Evolutionary conservation across 2,329 filamentous ascomycete species (phyloP).

Genomic region (Amauroascus verrucosus): DNA sequence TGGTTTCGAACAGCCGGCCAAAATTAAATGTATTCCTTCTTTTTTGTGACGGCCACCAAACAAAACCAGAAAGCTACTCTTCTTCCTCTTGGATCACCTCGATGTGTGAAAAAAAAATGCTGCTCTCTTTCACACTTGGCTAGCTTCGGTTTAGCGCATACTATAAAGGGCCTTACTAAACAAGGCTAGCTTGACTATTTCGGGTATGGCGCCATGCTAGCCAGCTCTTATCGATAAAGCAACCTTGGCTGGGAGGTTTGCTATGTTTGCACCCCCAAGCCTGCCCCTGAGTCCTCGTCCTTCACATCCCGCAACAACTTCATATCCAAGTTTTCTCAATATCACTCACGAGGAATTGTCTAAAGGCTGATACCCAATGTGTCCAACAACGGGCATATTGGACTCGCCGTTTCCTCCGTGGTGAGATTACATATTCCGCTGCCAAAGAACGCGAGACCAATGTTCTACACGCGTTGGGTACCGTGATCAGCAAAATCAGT

Average conservation of each 20-base stretch:
- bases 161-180: background rate
- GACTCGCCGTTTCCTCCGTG: constrained; percentile 15
- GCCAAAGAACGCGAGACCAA: constrained; percentile 20
- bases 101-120: constrained; percentile 14
- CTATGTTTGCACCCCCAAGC: no score
- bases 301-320: no score
- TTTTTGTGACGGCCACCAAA: background rate
- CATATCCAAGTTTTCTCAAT: no score
- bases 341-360: no score
- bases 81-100: background rate
- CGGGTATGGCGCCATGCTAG: no score
- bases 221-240: no score
- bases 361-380: no score
- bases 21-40: background rate
- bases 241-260: no score
- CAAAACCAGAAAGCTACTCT: constrained; percentile 2
- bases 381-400: background rate
- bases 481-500: constrained; percentile 16
- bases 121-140: constrained; percentile 9
- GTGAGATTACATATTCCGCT: constrained; percentile 20
- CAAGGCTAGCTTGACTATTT: no score
- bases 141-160: constrained; percentile 7
- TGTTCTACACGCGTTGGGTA: constrained; percentile 20
- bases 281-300: no score
- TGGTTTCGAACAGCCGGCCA: background rate